Evolutionary conservation across 176 grass and related monocot genomes (phyloP), one percentile per base, ranked within the genome.

Genomic region (Typha latifolia): DNA sequence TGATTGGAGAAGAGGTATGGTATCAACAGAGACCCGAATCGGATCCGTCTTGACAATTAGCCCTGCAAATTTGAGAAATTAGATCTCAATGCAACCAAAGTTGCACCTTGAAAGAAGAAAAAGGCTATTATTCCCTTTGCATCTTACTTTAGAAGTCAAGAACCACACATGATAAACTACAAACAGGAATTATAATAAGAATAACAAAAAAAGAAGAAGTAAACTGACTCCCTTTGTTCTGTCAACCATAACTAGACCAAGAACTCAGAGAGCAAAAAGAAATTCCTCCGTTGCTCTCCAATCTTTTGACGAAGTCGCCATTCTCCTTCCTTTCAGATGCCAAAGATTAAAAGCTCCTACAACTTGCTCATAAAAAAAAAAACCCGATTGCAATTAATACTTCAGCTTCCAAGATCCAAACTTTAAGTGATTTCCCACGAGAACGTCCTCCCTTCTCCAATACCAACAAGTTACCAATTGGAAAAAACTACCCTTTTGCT

Each of bases 31-130:
- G 71, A 78, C 32, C 77, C 65, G 70, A 27, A 32, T 18, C 4
- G 48, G 53, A 84, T 73, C 73, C 84, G 79, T 90, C 79, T 76
- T 80, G 79, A 48, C 31, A 61, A 49, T 52, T 61, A 67, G 8
- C 32, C 12, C 51, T 67, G 49, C 37, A 76, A 19, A 23, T 12
- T 3, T 43, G 63, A 75, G 51, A 8, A 15, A n/a, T 64, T 32
- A 64, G 16, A 64, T 34, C 37, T 50, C 12, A 14, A 2, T 57
- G 8, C 53, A 57, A 5, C n/a, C 15, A 57, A 57, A 18, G 15
- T 21, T 19, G 53, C 53, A 57, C 20, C 53, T 18, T 57, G 14
- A 57, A 20, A 9, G 20, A 21, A 20, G 15, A 57, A 57, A 21
- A 20, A 4, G 2, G 13, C 51, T 16, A 32, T 2, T 29, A 43